Conservation (phyloP, 148 eudicot genomes). For the Chenopodium quinoa region DNA sequence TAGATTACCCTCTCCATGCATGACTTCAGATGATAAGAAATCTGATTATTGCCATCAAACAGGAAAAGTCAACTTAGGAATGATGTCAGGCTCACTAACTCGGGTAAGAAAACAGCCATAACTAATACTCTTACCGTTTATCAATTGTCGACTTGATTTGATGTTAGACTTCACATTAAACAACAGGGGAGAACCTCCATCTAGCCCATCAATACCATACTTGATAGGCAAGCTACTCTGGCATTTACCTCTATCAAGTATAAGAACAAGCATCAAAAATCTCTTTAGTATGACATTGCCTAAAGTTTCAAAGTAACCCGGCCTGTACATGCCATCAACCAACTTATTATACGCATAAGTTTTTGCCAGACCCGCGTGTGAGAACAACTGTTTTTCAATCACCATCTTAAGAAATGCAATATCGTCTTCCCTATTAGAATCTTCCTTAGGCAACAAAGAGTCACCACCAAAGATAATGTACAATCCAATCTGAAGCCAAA, state of each 20-base stretch:
- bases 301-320: constrained; percentile 81
- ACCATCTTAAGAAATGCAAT: constrained; percentile 77
- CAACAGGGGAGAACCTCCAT: constrained; percentile 94
- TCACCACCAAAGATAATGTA: constrained; percentile 86
- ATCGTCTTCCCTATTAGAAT: constrained; percentile 62
- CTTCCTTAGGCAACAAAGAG: constrained; percentile 63
- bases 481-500: constrained; percentile 84
- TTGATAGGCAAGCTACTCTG: constrained; percentile 76
- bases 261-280: constrained; percentile 74
- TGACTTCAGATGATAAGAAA: constrained; percentile 75
- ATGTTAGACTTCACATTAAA: constrained; percentile 57
- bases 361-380: constrained; percentile 78
- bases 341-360: constrained; percentile 79
- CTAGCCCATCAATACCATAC: constrained; percentile 93
- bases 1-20: constrained; percentile 97
- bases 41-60: constrained; percentile 40
- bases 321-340: constrained; percentile 91
- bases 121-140: constrained; percentile 48
- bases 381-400: constrained; percentile 74
- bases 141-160: constrained; percentile 80
- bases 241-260: constrained; percentile 82
- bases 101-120: background rate
- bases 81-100: constrained; percentile 12
- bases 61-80: constrained; percentile 19
- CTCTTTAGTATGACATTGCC: constrained; percentile 86